Percentiles rank a stretch among this genome's conserved stretches.
Conservation (phyloP, 1,139 yeast genomes). For the Diutina mesorugosa region DNA sequence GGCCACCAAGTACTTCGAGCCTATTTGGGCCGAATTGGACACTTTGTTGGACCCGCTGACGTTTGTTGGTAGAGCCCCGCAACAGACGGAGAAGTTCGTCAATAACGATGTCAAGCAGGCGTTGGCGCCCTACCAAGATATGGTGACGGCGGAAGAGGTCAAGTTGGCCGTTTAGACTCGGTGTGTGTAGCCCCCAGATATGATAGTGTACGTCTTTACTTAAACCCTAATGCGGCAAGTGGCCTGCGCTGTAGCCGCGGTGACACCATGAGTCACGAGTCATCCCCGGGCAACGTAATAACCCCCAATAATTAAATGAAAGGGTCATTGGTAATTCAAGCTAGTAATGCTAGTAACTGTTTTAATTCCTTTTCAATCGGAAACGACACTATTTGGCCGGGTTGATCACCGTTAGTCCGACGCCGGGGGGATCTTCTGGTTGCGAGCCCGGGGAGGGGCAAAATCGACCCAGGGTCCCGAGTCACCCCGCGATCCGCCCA, state of each 20-base stretch:
- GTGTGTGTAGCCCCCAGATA: background rate
- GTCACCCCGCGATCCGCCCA: background rate
- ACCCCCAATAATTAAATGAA: too few species aligned
- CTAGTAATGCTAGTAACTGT: too few species aligned
- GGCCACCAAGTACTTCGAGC: constrained; percentile 72
- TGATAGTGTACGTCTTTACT: too few species aligned
- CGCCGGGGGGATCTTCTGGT: too few species aligned
- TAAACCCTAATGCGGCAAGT: background rate
- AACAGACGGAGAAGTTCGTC: constrained; percentile 91
- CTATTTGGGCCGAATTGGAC: constrained; percentile 79
- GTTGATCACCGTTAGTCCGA: too few species aligned
- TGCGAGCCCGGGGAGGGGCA: background rate
- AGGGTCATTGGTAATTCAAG: too few species aligned
- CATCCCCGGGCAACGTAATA: background rate
- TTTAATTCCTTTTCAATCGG: too few species aligned
- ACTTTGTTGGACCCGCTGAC: constrained; percentile 78
- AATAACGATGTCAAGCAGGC: constrained; percentile 77
- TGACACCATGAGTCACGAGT: background rate
- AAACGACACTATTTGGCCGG: too few species aligned
- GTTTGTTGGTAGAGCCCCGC: constrained; percentile 97
- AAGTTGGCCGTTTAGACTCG: constrained; percentile 25
- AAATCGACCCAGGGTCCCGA: background rate
- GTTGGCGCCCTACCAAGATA: constrained; percentile 50
- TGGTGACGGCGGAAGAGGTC: constrained; percentile 53
- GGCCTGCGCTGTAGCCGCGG: background rate